These are phyloP conservation scores for Hypomontagnella submonticulosa DNA, from an alignment of 495 filamentous ascomycete genomes.

Conservation along the genomic window DNA sequence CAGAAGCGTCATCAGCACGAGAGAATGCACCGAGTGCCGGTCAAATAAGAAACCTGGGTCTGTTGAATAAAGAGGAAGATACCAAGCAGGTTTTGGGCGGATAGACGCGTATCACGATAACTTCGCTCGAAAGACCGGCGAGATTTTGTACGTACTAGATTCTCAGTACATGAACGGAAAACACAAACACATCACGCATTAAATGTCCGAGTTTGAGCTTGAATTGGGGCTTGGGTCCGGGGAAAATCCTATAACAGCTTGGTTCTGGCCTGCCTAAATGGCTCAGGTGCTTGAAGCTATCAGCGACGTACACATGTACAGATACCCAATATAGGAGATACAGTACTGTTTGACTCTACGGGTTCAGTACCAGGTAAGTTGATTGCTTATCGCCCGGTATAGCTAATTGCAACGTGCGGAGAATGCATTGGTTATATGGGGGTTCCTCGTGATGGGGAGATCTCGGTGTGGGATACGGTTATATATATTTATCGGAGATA, in stretches of 20 bases:
- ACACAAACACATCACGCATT: slow-evolving; percentile 1
- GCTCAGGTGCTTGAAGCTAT: too few relatives aligned
- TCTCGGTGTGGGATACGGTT: too few relatives aligned
- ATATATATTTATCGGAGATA: too few relatives aligned
- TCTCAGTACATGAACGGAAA: slow-evolving; percentile 20
- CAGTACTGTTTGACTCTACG: too few relatives aligned
- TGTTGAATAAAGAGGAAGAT: slow-evolving; percentile 85
- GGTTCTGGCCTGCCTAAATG: too few relatives aligned
- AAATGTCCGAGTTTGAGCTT: not conserved
- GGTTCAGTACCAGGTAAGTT: too few relatives aligned
- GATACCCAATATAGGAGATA: too few relatives aligned
- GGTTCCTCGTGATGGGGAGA: too few relatives aligned
- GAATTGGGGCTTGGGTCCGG: slow-evolving; percentile 4
- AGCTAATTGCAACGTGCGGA: too few relatives aligned
- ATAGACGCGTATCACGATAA: slow-evolving; percentile 42
- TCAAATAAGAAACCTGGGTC: slow-evolving; percentile 82
- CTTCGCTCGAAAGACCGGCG: slow-evolving; percentile 14
- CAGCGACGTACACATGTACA: too few relatives aligned
- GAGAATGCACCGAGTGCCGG: slow-evolving; percentile 78
- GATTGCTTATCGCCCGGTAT: too few relatives aligned
- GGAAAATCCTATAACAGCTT: not conserved
- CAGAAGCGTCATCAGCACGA: slow-evolving; percentile 76
- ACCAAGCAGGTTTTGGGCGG: slow-evolving; percentile 68
- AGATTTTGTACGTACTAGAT: slow-evolving; percentile 36
- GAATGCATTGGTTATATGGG: too few relatives aligned